Evolutionary conservation across 139 green algal genomes (phyloP).

Genomic region (Eudorina sp.): DNA sequence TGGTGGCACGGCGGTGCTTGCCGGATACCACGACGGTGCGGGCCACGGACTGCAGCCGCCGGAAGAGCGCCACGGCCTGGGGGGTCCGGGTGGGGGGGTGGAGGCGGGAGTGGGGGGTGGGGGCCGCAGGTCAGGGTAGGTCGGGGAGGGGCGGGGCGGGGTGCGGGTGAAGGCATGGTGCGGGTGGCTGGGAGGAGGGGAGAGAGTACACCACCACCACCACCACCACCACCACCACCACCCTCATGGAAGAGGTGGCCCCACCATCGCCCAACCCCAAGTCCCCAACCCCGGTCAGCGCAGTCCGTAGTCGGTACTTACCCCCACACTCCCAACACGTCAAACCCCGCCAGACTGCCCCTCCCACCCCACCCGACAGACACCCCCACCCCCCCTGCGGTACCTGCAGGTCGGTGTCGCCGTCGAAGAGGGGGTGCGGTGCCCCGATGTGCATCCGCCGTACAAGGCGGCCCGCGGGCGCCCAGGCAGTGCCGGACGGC

Average conservation of each 20-base stretch:
- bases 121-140: too few relatives aligned
- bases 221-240: too few relatives aligned
- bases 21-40: constrained; percentile 19
- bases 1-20: constrained; percentile 37
- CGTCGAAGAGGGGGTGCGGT: constrained; percentile 38
- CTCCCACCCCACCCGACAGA: too few relatives aligned
- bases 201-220: neutral
- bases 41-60: neutral
- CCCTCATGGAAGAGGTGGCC: neutral
- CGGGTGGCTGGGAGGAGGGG: neutral
- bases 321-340: too few relatives aligned
- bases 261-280: too few relatives aligned
- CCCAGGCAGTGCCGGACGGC: neutral
- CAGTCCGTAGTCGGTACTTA: neutral
- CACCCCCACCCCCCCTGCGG: neutral
- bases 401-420: constrained; percentile 30
- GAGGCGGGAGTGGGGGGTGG: too few relatives aligned
- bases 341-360: too few relatives aligned
- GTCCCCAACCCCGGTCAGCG: too few relatives aligned
- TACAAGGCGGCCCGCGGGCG: neutral
- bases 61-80: constrained; percentile 33
- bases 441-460: constrained; percentile 21
- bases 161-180: neutral
- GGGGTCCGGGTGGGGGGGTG: neutral
- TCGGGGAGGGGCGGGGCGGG: neutral